phyloP scores from a whole-genome alignment of 1,139 yeast species.

The Hansenula anomala region DNA sequence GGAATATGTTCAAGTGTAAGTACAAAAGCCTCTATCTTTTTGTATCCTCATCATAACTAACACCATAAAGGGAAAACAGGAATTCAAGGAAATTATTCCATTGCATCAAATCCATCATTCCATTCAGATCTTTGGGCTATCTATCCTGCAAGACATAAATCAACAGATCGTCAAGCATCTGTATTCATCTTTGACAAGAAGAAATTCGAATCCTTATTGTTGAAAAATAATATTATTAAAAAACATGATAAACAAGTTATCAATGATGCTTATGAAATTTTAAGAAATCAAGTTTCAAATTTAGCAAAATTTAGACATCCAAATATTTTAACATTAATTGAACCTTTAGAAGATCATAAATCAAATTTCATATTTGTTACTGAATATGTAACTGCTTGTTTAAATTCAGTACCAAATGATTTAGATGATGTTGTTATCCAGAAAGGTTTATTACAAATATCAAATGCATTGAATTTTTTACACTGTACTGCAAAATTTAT shows the following conservation, averaged over 20 bases:
- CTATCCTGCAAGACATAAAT: constrained; percentile 72
- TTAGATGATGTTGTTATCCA: constrained; percentile 37
- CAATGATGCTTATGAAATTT: constrained; percentile 40
- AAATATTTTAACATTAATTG: constrained; percentile 72
- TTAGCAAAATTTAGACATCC: constrained; percentile 86
- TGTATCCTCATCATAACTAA: background rate
- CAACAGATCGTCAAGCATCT: constrained; percentile 52
- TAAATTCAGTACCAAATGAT: constrained; percentile 35
- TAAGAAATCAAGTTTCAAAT: constrained; percentile 58
- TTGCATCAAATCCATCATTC: constrained; percentile 72
- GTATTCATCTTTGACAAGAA: constrained; percentile 88
- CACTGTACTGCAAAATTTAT: constrained; percentile 73
- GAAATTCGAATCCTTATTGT: constrained; percentile 55
- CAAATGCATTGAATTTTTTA: constrained; percentile 75
- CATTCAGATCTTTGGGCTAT: constrained; percentile 82
- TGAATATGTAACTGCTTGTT: constrained; percentile 63
- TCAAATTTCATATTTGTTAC: constrained; percentile 79
- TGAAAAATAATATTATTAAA: constrained; percentile 45
- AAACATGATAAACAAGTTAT: constrained; percentile 27
- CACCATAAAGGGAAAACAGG: constrained; percentile 41
- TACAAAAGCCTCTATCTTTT: background rate
- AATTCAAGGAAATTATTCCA: constrained; percentile 67
- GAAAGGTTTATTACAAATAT: constrained; percentile 76
- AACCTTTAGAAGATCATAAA: constrained; percentile 85
- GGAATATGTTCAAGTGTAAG: constrained; percentile 3